These are phyloP conservation scores for Citrus glauca DNA, from an alignment of 345 rosid genomes.

Conservation along the genomic window DNA sequence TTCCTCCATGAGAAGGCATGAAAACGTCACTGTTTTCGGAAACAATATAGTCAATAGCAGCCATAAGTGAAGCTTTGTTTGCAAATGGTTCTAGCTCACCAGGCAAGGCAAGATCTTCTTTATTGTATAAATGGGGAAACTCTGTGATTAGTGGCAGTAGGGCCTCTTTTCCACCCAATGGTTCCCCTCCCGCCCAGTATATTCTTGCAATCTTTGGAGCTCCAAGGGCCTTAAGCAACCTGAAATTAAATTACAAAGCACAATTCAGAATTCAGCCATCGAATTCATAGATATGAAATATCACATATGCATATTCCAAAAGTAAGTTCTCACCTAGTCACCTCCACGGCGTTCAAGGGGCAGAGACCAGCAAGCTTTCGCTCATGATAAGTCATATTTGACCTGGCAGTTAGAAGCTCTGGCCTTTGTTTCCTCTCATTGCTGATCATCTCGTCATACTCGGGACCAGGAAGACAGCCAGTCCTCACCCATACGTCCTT, in stretches of 20 bases:
- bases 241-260: slow-evolving; percentile 16
- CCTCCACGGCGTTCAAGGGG: slow-evolving; percentile 85
- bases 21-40: slow-evolving; percentile 83
- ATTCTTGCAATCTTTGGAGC: slow-evolving; percentile 67
- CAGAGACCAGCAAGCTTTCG: slow-evolving; percentile 88
- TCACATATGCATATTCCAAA: not conserved
- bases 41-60: slow-evolving; percentile 84
- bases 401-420: slow-evolving; percentile 81
- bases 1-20: slow-evolving; percentile 99
- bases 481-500: slow-evolving; percentile 97
- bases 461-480: slow-evolving; percentile 84
- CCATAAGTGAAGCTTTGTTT: slow-evolving; percentile 77
- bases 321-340: slow-evolving; percentile 55
- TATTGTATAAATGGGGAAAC: slow-evolving; percentile 74
- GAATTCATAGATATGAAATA: not conserved
- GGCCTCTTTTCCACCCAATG: slow-evolving; percentile 81
- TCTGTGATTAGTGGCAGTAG: slow-evolving; percentile 58
- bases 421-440: slow-evolving; percentile 76
- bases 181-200: slow-evolving; percentile 97
- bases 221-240: slow-evolving; percentile 93
- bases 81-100: slow-evolving; percentile 77
- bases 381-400: slow-evolving; percentile 75
- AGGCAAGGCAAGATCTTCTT: slow-evolving; percentile 77
- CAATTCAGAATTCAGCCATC: not conserved
- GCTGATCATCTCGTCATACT: slow-evolving; percentile 67